Percentiles rank a stretch among this genome's conserved stretches.
Conservation (phyloP, 805 yeast species). For the Yamadazyma insecticola region DNA sequence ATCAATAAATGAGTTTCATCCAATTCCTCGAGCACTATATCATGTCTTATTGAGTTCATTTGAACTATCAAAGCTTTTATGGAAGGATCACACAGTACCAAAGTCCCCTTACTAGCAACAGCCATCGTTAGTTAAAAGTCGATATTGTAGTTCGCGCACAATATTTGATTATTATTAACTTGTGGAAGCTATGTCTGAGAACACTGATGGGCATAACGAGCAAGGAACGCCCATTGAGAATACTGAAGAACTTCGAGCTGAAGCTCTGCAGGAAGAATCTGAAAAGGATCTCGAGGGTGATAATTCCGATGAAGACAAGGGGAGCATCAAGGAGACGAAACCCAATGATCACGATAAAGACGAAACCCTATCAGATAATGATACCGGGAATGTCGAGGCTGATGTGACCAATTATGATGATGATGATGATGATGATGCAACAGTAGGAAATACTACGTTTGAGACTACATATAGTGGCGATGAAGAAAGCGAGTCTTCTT, state of each 20-base stretch:
- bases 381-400: background rate
- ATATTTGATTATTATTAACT: too few species aligned
- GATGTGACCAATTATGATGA: background rate
- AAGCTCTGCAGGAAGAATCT: too few species aligned
- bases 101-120: constrained; percentile 39
- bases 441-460: constrained; percentile 12
- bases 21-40: constrained; percentile 67
- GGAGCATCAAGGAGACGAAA: too few species aligned
- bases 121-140: constrained; percentile 27
- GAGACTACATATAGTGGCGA: constrained; percentile 12
- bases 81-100: constrained; percentile 77
- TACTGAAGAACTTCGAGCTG: too few species aligned
- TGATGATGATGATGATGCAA: constrained; percentile 6
- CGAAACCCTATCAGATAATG: too few species aligned
- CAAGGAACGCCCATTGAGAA: too few species aligned
- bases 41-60: constrained; percentile 72
- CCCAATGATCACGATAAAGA: constrained; percentile 11
- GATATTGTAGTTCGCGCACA: too few species aligned
- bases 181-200: too few species aligned
- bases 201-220: too few species aligned
- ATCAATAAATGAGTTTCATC: constrained; percentile 89
- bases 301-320: too few species aligned
- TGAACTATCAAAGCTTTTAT: constrained; percentile 80
- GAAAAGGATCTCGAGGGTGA: too few species aligned
- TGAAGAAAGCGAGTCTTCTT: constrained; percentile 2